Evolutionary conservation across 371 early-diverging fungal genomes (phyloP).

Genomic region (Mortierella sp.): DNA sequence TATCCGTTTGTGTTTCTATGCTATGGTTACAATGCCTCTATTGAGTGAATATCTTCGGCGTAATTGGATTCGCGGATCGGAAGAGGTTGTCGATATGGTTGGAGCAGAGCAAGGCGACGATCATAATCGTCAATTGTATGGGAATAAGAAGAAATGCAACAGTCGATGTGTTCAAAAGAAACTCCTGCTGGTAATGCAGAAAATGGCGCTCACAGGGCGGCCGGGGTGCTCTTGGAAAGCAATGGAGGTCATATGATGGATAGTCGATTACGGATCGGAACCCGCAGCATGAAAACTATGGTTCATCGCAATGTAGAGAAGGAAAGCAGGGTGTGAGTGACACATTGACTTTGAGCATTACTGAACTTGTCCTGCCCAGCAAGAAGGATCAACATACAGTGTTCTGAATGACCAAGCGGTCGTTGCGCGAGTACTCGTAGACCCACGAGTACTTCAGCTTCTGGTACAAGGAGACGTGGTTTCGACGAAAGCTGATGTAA

Average conservation of each 20-base stretch:
- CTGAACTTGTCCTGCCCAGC: no score
- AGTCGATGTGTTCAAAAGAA: slow-evolving; percentile 56
- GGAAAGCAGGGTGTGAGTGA: not conserved
- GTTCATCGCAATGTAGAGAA: not conserved
- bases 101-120: slow-evolving; percentile 63
- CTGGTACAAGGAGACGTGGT: slow-evolving; percentile 24
- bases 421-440: slow-evolving; percentile 39
- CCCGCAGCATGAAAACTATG: slow-evolving; percentile 68
- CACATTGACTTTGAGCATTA: not conserved
- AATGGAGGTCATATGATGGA: slow-evolving; percentile 65
- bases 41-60: slow-evolving; percentile 32
- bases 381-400: slow-evolving; percentile 29
- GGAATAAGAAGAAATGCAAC: slow-evolving; percentile 63
- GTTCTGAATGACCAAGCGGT: slow-evolving; percentile 47
- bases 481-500: slow-evolving; percentile 60
- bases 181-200: slow-evolving; percentile 58
- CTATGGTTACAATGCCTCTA: not conserved
- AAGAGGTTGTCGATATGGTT: slow-evolving; percentile 65
- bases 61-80: slow-evolving; percentile 33
- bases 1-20: no score
- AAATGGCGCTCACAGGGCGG: slow-evolving; percentile 65
- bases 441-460: slow-evolving; percentile 48
- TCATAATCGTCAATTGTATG: slow-evolving; percentile 60
- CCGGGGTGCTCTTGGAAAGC: slow-evolving; percentile 66
- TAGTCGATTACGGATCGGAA: slow-evolving; percentile 64